Evolutionary conservation across 768 basidiomycete genomes (phyloP).

Genomic region (Xerocomellus intermedius): DNA sequence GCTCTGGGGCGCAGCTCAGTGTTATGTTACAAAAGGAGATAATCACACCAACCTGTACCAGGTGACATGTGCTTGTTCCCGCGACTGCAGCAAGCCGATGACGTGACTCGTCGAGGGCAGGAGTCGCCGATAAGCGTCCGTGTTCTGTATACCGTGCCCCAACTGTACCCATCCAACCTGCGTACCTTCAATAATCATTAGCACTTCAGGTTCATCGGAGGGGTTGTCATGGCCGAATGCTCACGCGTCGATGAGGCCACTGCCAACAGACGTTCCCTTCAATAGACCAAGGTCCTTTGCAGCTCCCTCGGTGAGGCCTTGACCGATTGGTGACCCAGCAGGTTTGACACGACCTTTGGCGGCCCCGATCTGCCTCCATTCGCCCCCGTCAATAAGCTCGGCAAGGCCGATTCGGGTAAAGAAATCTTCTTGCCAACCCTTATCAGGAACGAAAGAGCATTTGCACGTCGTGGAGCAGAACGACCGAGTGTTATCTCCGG

Average conservation of each 20-base stretch:
- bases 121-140: constrained; percentile 51
- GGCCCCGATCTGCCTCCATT: constrained; percentile 74
- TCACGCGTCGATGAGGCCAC: constrained; percentile 93
- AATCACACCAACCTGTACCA: constrained; percentile 65
- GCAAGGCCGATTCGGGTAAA: constrained; percentile 81
- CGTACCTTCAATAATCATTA: constrained; percentile 52
- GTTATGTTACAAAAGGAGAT: neutral
- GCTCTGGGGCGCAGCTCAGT: constrained; percentile 47
- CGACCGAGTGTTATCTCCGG: constrained; percentile 67
- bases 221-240: constrained; percentile 21
- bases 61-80: constrained; percentile 94
- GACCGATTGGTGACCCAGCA: constrained; percentile 82
- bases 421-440: constrained; percentile 89
- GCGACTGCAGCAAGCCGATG: constrained; percentile 90
- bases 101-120: constrained; percentile 70
- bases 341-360: constrained; percentile 64
- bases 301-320: constrained; percentile 72
- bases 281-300: constrained; percentile 83
- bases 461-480: constrained; percentile 96
- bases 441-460: constrained; percentile 84
- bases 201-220: neutral
- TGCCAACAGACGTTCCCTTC: constrained; percentile 89
- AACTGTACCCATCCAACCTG: constrained; percentile 96
- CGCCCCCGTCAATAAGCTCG: constrained; percentile 59
- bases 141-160: constrained; percentile 69